Conservation (phyloP, 108 stramenopile species). For the Cyclotella cryptica region DNA sequence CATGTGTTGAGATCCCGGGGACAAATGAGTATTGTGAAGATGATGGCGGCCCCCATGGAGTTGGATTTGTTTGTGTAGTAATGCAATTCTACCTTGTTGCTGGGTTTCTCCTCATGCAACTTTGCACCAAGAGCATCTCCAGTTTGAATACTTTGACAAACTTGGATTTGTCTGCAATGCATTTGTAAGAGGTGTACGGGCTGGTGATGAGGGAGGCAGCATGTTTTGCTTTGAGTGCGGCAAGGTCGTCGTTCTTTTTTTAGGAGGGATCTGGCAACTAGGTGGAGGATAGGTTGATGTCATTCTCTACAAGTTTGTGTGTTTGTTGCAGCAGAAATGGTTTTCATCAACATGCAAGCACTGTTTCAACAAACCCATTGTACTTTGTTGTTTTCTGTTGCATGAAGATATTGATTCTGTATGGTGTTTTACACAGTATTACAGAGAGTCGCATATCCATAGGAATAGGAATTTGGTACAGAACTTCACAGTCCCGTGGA, state of each 20-base stretch:
- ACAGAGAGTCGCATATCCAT: too few relatives aligned
- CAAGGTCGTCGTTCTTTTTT: constrained; percentile 86
- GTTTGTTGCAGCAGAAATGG: too few relatives aligned
- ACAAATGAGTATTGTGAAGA: constrained; percentile 83
- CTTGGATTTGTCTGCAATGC: constrained; percentile 44
- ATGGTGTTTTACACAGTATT: too few relatives aligned
- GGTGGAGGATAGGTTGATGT: constrained; percentile 65
- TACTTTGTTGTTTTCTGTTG: too few relatives aligned
- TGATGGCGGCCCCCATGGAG: constrained; percentile 74
- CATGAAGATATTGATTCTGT: too few relatives aligned
- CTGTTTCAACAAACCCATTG: too few relatives aligned
- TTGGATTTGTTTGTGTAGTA: constrained; percentile 78
- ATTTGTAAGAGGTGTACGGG: constrained; percentile 41
- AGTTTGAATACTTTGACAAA: constrained; percentile 67
- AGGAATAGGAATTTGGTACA: too few relatives aligned
- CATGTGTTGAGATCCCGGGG: constrained; percentile 57
- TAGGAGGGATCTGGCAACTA: constrained; percentile 84
- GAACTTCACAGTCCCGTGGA: too few relatives aligned
- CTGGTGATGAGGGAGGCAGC: constrained; percentile 57
- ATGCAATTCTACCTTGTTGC: constrained; percentile 73
- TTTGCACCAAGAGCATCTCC: constrained; percentile 67
- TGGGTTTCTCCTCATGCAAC: constrained; percentile 59
- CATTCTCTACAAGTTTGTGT: too few relatives aligned
- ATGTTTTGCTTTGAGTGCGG: constrained; percentile 68
- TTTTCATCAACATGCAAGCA: too few relatives aligned